Evolutionary conservation across 768 basidiomycete genomes (phyloP), one percentile per base, ranked within the genome.

Genomic region (Dendrothele bispora): DNA sequence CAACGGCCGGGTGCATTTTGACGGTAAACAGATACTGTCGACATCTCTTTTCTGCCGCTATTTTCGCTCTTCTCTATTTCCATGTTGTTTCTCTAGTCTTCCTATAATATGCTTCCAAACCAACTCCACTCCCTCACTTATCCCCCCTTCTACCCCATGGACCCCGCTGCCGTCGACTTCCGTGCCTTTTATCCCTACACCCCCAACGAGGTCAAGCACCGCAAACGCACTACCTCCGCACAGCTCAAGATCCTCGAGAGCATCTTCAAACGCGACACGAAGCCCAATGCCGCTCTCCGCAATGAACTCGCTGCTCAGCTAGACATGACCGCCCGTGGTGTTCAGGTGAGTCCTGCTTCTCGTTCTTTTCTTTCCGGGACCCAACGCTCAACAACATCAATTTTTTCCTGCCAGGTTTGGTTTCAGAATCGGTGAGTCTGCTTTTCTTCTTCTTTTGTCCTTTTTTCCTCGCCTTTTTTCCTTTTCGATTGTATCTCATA

Each of bases 181-280:
- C 82, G 86, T 60, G 84, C 87, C 34, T 91, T 91, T 72, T 90
- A 86, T 56, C 84, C 88, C n/a, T 92, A 89, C 69, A 83, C 84
- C 43, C 90, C 90, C 48, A 91, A 90, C 69, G 87, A 95, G 72
- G 90, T 97, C 71, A 95, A 95, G 72, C 94, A 95, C 59, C 75
- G 94, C 50, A 89, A 93, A 58, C 76, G 95, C 43, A 98, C 95
- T 0, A 91, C 92, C 25, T 82, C 84, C 27, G 74, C 82, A 17
- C 95, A 98, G 71, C 85, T 97, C 61, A 86, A 86, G 67, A 81
- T 91, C 55, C 83, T 98, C 55, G 95, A 98, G 66, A 74, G 79
- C 49, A 76, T 93, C 56, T 98, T 95, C 68, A 82, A 81, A 58
- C 75, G 79, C 56, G 92, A 94, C 68, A 91, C 91, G 47, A 98